These are phyloP conservation scores for Nepenthes gracilis DNA, from an alignment of 148 eudicot genomes.

Conservation along the genomic window DNA sequence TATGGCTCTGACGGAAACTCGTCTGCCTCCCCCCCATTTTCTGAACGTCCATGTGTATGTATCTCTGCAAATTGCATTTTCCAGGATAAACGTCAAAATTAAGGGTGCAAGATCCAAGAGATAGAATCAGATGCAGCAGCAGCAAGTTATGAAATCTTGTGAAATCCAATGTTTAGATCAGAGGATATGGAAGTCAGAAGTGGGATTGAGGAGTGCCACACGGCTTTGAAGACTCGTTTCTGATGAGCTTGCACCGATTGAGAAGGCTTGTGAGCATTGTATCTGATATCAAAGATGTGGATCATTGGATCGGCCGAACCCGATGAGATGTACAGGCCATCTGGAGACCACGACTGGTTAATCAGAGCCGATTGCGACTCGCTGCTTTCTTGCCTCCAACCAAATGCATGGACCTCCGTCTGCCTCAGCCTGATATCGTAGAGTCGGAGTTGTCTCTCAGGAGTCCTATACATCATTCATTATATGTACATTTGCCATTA, in stretches of 20 bases:
- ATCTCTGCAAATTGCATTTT: no score
- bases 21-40: no score
- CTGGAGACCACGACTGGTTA: slow-evolving; percentile 98
- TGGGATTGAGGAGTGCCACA: slow-evolving; percentile 66
- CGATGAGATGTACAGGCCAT: slow-evolving; percentile 80
- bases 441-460: slow-evolving; percentile 74
- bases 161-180: slow-evolving; percentile 74
- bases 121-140: no score
- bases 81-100: no score
- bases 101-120: no score
- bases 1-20: no score
- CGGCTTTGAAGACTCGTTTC: slow-evolving; percentile 82
- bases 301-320: slow-evolving; percentile 89
- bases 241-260: slow-evolving; percentile 82
- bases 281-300: slow-evolving; percentile 86
- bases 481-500: not conserved
- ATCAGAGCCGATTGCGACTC: slow-evolving; percentile 93
- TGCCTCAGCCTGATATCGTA: slow-evolving; percentile 68
- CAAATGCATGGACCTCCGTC: slow-evolving; percentile 69
- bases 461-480: slow-evolving; percentile 45
- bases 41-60: no score
- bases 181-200: slow-evolving; percentile 89
- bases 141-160: slow-evolving; percentile 33
- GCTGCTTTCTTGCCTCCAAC: slow-evolving; percentile 61
- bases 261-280: slow-evolving; percentile 64